These are phyloP conservation scores for Lactuca saligna DNA, from an alignment of 129 eudicot species.

Conservation along the genomic window DNA sequence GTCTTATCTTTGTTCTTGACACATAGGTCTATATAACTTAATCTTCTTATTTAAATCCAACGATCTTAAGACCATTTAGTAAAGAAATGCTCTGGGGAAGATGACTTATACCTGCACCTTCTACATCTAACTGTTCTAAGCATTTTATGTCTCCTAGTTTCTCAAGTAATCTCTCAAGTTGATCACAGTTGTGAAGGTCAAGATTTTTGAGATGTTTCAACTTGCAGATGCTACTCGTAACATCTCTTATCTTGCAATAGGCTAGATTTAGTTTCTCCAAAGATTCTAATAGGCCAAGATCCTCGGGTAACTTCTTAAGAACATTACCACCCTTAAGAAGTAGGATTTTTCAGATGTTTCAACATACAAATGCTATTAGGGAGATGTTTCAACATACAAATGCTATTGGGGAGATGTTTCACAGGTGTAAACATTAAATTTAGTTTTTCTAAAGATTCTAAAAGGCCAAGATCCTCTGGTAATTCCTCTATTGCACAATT, in stretches of 20 bases:
- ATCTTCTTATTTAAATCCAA: not conserved
- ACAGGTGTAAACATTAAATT: not conserved
- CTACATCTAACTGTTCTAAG: not conserved
- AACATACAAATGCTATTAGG: constrained; percentile 7
- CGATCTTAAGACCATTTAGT: not conserved
- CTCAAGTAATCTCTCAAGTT: constrained; percentile 11
- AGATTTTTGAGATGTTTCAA: constrained; percentile 12
- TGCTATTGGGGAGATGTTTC: not conserved
- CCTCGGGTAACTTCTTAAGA: not conserved
- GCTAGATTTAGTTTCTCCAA: constrained; percentile 1
- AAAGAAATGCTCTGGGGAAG: constrained; percentile 2
- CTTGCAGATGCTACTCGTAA: constrained; percentile 16
- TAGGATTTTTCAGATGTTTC: not conserved
- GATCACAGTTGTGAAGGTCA: not conserved
- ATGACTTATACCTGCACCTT: not conserved
- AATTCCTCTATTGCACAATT: constrained; percentile 11
- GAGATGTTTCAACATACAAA: constrained; percentile 13
- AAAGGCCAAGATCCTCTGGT: constrained; percentile 19
- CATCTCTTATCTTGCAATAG: not conserved
- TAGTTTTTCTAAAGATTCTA: constrained; percentile 16
- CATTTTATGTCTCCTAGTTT: constrained; percentile 14
- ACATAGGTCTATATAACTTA: too few relatives aligned
- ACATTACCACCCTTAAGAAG: not conserved
- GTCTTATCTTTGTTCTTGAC: too few relatives aligned
- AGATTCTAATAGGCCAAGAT: constrained; percentile 20